A percentile compares a stretch with the other conserved stretches of the same genome.
phyloP scores from a whole-genome alignment of 768 basidiomycete genomes.

The Tulasnella sp. region DNA sequence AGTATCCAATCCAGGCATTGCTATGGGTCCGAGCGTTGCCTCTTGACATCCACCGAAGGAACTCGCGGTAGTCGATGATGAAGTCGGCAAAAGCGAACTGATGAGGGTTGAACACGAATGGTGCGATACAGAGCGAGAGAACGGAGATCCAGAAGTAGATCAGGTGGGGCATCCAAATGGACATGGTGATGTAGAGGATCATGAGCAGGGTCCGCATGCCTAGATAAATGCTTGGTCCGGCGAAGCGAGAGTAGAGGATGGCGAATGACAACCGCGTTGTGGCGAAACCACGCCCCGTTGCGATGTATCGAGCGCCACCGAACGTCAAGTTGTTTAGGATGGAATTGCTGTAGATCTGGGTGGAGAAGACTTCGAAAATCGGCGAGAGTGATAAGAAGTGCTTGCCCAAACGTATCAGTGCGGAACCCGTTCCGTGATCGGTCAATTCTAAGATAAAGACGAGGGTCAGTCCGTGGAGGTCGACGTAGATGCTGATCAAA shows the following conservation, averaged over 20 bases:
- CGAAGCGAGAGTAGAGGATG: slow-evolving; percentile 96
- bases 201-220: slow-evolving; percentile 91
- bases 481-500: background rate
- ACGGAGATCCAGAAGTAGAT: slow-evolving; percentile 99
- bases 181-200: slow-evolving; percentile 88
- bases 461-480: slow-evolving; percentile 30
- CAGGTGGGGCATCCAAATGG: slow-evolving; percentile 86
- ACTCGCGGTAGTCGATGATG: slow-evolving; percentile 95
- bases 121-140: slow-evolving; percentile 84
- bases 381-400: slow-evolving; percentile 94
- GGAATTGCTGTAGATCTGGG: slow-evolving; percentile 97
- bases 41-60: slow-evolving; percentile 97
- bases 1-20: slow-evolving; percentile 99
- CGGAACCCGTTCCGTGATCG: slow-evolving; percentile 90
- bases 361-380: slow-evolving; percentile 96
- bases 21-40: slow-evolving; percentile 96
- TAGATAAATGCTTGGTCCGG: slow-evolving; percentile 96
- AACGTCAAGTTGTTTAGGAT: slow-evolving; percentile 96
- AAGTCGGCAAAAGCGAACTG: slow-evolving; percentile 98
- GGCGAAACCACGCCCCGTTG: slow-evolving; percentile 97
- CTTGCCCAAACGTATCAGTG: slow-evolving; percentile 84
- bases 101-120: slow-evolving; percentile 99
- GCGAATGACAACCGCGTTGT: slow-evolving; percentile 92
- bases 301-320: slow-evolving; percentile 97
- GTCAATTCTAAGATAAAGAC: slow-evolving; percentile 65